phyloP scores from a whole-genome alignment of 179 eudicot species.

The Actinidia polygama region DNA sequence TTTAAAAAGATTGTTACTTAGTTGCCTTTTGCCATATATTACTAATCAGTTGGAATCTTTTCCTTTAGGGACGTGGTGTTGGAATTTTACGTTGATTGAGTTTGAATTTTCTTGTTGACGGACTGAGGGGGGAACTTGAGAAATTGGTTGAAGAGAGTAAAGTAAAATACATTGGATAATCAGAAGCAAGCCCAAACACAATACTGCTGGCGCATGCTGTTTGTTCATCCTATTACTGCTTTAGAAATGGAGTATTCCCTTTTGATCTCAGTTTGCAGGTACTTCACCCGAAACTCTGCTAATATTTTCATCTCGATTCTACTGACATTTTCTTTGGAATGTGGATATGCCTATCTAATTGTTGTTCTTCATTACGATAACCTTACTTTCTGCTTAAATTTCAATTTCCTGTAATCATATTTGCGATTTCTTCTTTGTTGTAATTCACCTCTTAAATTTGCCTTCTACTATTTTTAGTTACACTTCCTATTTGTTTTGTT shows the following conservation, averaged over 20 bases:
- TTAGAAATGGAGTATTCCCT: conserved; percentile 60
- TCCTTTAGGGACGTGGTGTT: background rate
- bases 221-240: conserved; percentile 59
- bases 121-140: conserved; percentile 54
- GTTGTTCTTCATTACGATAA: too few species aligned
- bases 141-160: conserved; percentile 60
- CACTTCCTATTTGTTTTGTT: background rate
- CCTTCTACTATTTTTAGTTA: background rate
- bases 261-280: conserved; percentile 54
- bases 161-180: conserved; percentile 53
- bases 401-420: background rate
- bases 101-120: background rate
- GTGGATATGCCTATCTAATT: too few species aligned
- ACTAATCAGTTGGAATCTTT: background rate
- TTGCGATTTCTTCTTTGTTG: background rate
- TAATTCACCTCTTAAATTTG: too few species aligned
- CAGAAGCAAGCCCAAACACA: conserved; percentile 50
- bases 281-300: background rate
- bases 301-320: background rate
- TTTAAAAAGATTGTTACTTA: background rate
- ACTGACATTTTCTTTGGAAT: too few species aligned
- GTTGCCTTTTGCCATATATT: background rate
- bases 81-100: background rate
- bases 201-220: conserved; percentile 55
- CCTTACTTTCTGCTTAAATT: too few species aligned